These are phyloP conservation scores for Erucastrum elatum DNA, from an alignment of 345 rosid genomes.

Conservation along the genomic window DNA sequence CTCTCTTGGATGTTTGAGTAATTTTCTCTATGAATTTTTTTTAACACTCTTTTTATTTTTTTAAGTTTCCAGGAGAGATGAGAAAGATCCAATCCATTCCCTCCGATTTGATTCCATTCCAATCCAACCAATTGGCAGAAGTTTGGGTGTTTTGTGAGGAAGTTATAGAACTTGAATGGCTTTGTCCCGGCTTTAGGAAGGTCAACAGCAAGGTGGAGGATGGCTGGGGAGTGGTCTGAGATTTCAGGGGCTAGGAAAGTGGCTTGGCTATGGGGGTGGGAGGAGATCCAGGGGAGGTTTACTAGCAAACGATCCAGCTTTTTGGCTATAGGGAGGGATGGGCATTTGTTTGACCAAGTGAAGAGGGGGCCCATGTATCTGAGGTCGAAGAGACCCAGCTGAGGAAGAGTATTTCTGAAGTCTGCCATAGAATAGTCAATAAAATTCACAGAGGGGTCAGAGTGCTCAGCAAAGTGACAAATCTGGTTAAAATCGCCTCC, in stretches of 20 bases:
- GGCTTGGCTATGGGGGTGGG: neutral
- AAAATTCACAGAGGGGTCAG: no score
- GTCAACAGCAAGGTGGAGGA: neutral
- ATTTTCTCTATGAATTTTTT: no score
- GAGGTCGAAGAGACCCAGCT: no score
- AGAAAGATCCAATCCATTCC: no score
- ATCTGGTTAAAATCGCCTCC: no score
- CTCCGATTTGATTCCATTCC: neutral
- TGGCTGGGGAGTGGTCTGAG: neutral
- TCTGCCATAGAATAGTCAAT: no score
- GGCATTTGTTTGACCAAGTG: neutral
- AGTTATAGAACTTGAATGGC: neutral
- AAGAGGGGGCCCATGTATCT: no score
- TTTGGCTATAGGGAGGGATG: neutral
- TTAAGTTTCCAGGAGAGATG: no score
- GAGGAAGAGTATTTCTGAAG: no score
- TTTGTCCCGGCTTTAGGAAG: neutral
- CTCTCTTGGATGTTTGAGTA: no score
- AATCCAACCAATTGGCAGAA: neutral
- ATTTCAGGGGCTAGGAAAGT: neutral
- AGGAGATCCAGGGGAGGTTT: neutral
- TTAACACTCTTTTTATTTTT: no score
- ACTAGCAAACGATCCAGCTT: neutral
- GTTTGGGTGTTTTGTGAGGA: neutral
- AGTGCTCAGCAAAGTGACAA: no score